Evolutionary conservation across 1,284 basidiomycete species (phyloP).

Genomic region (Papiliotrema flavescens): DNA sequence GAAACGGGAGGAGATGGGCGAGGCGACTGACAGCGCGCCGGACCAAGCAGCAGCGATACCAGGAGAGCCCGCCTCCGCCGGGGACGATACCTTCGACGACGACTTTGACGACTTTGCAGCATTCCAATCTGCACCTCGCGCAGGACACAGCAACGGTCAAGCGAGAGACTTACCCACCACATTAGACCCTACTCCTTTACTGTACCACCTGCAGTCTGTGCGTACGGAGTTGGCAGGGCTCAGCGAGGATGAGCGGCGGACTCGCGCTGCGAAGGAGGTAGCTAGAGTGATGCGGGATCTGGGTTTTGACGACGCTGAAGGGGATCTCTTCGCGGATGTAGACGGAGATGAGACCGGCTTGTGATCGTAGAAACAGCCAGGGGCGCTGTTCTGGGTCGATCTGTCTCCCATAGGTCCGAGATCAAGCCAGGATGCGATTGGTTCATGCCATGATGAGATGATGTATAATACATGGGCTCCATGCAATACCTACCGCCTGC

Average conservation of each 20-base stretch:
- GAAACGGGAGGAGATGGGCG: constrained; percentile 3
- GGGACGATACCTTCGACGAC: constrained; percentile 27
- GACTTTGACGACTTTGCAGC: constrained; percentile 28
- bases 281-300: constrained; percentile 32
- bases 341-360: constrained; percentile 5
- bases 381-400: too few species aligned
- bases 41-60: too few species aligned
- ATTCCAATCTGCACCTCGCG: constrained; percentile 21
- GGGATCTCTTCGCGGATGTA: constrained; percentile 13
- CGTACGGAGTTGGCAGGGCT: constrained; percentile 36
- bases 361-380: neutral
- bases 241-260: constrained; percentile 39
- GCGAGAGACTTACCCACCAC: constrained; percentile 1
- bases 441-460: too few species aligned
- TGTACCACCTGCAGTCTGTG: constrained; percentile 39
- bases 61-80: neutral
- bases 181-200: constrained; percentile 41
- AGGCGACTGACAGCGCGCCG: neutral
- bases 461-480: too few species aligned
- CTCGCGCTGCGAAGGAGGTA: constrained; percentile 39
- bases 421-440: too few species aligned
- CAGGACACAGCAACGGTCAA: neutral
- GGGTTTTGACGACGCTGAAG: constrained; percentile 20
- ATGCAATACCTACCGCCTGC: too few species aligned
- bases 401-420: too few species aligned